phyloP scores from a whole-genome alignment of 345 rosid genomes.

The Ceriops decandra region DNA sequence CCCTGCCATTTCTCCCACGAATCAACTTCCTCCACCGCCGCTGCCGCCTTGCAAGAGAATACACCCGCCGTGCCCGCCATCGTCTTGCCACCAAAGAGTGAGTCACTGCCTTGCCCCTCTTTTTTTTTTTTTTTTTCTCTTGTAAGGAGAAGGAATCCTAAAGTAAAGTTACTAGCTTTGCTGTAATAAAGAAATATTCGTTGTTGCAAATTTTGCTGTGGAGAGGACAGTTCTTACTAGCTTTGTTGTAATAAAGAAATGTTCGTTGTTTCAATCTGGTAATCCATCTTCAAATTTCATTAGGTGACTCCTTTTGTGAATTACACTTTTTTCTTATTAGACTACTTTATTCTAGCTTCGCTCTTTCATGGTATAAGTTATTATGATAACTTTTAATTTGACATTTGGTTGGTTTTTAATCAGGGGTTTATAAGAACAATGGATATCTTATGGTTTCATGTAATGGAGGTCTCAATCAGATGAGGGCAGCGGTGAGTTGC shows the following conservation, averaged over 20 bases:
- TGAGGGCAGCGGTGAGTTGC: constrained; percentile 78
- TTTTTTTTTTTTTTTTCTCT: background rate
- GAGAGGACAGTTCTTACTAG: background rate
- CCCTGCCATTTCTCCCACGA: constrained; percentile 66
- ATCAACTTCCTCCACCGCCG: constrained; percentile 25
- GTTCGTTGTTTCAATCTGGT: background rate
- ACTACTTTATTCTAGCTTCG: no score
- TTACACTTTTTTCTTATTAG: no score
- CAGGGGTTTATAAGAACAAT: constrained; percentile 92
- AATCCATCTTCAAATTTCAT: no score
- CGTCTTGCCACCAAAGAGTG: constrained; percentile 77
- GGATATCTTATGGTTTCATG: constrained; percentile 93
- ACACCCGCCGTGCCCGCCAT: constrained; percentile 40
- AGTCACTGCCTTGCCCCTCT: constrained; percentile 19
- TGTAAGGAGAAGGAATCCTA: no score
- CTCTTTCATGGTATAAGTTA: background rate
- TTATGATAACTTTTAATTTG: background rate
- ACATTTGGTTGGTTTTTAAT: constrained; percentile 7
- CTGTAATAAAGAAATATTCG: background rate
- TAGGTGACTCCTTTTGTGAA: no score
- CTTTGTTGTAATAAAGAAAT: background rate
- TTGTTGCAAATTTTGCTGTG: constrained; percentile 6
- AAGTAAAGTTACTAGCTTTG: background rate
- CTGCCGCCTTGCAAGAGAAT: constrained; percentile 35
- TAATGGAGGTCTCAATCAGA: constrained; percentile 93